These are phyloP conservation scores for Amylocystis lapponica DNA, from an alignment of 768 basidiomycete genomes.

Conservation along the genomic window DNA sequence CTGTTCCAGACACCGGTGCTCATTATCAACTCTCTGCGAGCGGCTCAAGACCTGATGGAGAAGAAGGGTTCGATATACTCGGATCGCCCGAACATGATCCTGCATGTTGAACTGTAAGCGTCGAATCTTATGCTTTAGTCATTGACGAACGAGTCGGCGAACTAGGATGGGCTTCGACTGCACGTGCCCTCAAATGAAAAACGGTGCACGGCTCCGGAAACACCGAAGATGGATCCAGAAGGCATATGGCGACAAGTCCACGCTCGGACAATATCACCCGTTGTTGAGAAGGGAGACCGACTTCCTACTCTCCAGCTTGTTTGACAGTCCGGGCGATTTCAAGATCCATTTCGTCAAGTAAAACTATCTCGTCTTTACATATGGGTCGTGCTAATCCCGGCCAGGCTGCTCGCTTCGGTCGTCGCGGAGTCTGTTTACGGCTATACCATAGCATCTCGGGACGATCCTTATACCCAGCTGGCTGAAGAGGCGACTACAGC, in stretches of 20 bases:
- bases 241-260: conserved; percentile 13
- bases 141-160: not conserved
- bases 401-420: conserved; percentile 24
- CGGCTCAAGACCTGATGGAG: conserved; percentile 4
- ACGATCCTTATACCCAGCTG: conserved; percentile 25
- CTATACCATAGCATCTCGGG: conserved; percentile 22
- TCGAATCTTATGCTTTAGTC: not conserved
- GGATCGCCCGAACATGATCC: not conserved
- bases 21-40: conserved; percentile 1
- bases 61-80: conserved; percentile 2
- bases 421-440: conserved; percentile 30
- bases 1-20: conserved; percentile 4
- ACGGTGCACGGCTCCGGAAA: conserved; percentile 24
- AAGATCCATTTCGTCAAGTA: conserved; percentile 16
- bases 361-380: not conserved
- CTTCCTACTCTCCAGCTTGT: conserved; percentile 19
- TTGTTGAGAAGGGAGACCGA: conserved; percentile 21
- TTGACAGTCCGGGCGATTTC: conserved; percentile 21
- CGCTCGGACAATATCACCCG: conserved; percentile 6
- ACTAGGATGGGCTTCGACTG: conserved; percentile 16
- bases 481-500: conserved; percentile 21
- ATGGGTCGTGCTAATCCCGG: not conserved
- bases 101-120: not conserved
- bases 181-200: conserved; percentile 12
- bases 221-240: conserved; percentile 25